Evolutionary conservation across 2,329 filamentous ascomycete species (phyloP), one percentile per base, ranked within the genome.

Genomic region (Aspergillus sp.): DNA sequence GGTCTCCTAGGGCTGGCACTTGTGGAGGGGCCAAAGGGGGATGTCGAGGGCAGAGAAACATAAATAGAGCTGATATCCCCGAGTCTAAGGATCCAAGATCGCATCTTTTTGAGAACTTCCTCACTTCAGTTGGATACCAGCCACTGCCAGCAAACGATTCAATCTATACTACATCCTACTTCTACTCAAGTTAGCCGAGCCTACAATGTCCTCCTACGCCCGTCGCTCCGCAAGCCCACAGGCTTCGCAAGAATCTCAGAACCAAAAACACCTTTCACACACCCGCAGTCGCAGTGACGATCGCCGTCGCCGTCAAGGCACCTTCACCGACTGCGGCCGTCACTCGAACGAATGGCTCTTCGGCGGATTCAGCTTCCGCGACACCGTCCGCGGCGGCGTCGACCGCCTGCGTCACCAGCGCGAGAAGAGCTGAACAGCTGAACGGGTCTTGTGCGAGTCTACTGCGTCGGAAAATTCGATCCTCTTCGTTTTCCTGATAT

Each of bases 281-380:
- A 61, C 60, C 24, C 61, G 62, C 45, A 64, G 62, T 42, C 64
- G 58, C 45, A 66, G 64, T 47, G 60, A 64, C 11, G 68, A 72
- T 45, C 67, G 72, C 47, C 70, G 67, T 47, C 69, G 72, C 53
- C 70, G 71, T 47, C 72, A 62, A 45, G 68, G 69, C 16, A 76
- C 73, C 0, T 61, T 75, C 40, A 73, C 70, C 46, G 71, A 79
- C 51, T 76, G 68, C 49, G 77, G 77, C 13, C 72, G 77, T 8
- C 77, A 80, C 61, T 73, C 71, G 16, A 79, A 80, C 50, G 74
- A 79, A 49, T 80, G 78, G 78, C 66, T 80, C 4, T 80, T 80
- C 52, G 71, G 72, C 17, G 74, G 76, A 1, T 76, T 79, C 60
- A 77, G 74, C 57, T 62, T 80, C 3, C 70, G 71, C 4, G 73